These are phyloP conservation scores for Penicillium alfredii DNA, from an alignment of 495 filamentous ascomycete genomes.

Conservation along the genomic window DNA sequence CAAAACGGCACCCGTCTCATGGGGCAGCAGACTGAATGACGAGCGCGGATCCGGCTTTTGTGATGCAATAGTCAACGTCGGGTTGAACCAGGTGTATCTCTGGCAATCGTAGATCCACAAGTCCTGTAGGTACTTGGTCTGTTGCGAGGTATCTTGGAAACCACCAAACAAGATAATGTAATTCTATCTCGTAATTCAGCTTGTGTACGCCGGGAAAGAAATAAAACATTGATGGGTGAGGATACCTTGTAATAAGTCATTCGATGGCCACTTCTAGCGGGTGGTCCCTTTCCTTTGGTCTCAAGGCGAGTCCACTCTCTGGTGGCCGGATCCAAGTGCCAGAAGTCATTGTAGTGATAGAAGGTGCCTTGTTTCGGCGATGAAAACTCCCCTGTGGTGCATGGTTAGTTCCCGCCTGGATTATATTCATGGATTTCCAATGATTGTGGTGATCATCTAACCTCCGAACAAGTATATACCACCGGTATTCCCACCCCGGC, in stretches of 20 bases:
- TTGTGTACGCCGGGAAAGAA: slow-evolving; percentile 17
- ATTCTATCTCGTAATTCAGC: slow-evolving; percentile 36
- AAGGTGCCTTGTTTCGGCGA: slow-evolving; percentile 95
- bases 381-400: slow-evolving; percentile 50
- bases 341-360: slow-evolving; percentile 99
- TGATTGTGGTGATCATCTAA: slow-evolving; percentile 11
- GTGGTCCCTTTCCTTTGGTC: slow-evolving; percentile 77
- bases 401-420: slow-evolving; percentile 31
- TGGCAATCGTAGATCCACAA: slow-evolving; percentile 65
- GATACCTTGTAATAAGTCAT: slow-evolving; percentile 85
- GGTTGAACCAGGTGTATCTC: slow-evolving; percentile 71
- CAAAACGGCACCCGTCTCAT: slow-evolving; percentile 80
- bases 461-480: slow-evolving; percentile 90
- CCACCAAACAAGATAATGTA: slow-evolving; percentile 73
- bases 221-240: no score
- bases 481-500: slow-evolving; percentile 75
- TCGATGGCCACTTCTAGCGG: slow-evolving; percentile 85
- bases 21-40: slow-evolving; percentile 83
- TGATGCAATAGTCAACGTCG: slow-evolving; percentile 61
- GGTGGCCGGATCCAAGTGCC: slow-evolving; percentile 74
- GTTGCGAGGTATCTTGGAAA: slow-evolving; percentile 92
- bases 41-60: slow-evolving; percentile 85
- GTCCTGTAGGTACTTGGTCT: slow-evolving; percentile 79
- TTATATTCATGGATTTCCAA: slow-evolving; percentile 14
- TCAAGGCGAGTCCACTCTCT: slow-evolving; percentile 90